Conservation (phyloP, 352 stramenopile species). For the Pythium dissimile region DNA sequence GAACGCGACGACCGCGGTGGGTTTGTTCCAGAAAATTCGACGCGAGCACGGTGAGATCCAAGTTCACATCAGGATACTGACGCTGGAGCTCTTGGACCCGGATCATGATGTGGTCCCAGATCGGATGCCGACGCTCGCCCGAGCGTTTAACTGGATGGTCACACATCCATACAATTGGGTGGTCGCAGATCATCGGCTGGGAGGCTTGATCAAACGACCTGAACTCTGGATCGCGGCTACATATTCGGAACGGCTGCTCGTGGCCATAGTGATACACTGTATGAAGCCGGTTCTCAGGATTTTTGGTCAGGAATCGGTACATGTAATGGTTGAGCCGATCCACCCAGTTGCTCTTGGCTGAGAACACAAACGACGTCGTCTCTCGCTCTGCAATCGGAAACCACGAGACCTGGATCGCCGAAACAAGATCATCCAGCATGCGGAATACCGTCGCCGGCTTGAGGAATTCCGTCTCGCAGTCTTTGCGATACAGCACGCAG, state of each 20-base stretch:
- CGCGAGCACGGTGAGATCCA: constrained; percentile 5
- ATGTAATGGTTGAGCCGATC: constrained; percentile 31
- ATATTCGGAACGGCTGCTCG: background rate
- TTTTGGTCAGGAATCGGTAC: background rate
- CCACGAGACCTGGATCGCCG: constrained; percentile 2
- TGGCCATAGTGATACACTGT: background rate
- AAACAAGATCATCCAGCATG: constrained; percentile 36
- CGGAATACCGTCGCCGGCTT: constrained; percentile 23
- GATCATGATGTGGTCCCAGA: constrained; percentile 14
- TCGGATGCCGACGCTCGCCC: background rate
- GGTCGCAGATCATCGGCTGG: constrained; percentile 1
- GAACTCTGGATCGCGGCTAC: background rate
- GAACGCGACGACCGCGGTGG: background rate
- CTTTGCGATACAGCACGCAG: constrained; percentile 25
- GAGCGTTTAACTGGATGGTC: background rate
- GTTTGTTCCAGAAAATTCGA: background rate
- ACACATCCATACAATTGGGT: background rate
- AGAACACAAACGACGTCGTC: background rate
- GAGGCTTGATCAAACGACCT: background rate
- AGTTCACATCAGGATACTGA: background rate
- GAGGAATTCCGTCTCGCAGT: constrained; percentile 14
- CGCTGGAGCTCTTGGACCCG: background rate
- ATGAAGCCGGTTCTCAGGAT: background rate
- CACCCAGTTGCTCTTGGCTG: constrained; percentile 24
- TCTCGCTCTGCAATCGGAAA: background rate